Evolutionary conservation across 345 rosid genomes (phyloP).

Genomic region (Eucalyptus tenuipes): DNA sequence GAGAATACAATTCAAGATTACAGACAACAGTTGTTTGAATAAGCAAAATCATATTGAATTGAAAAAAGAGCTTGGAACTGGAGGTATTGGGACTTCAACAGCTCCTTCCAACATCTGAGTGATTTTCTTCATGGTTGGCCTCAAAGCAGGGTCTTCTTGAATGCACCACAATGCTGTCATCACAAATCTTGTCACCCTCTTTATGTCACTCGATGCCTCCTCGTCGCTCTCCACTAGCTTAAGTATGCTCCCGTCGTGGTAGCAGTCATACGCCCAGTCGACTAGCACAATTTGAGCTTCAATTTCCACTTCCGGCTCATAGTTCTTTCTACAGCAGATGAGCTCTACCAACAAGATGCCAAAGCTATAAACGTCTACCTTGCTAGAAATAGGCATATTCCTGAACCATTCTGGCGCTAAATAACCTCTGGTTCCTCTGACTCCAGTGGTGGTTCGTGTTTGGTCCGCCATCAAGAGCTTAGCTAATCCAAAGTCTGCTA

Average conservation of each 20-base stretch:
- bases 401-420: conserved; percentile 11
- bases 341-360: conserved; percentile 13
- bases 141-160: neutral
- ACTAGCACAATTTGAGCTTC: neutral
- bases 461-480: neutral
- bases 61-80: neutral
- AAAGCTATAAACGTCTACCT: conserved; percentile 20
- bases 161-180: conserved; percentile 1
- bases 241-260: neutral
- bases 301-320: neutral
- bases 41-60: neutral
- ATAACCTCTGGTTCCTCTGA: conserved; percentile 5
- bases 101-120: neutral
- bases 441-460: neutral
- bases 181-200: neutral
- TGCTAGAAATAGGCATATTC: conserved; percentile 1
- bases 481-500: conserved; percentile 7
- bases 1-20: neutral
- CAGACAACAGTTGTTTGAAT: neutral
- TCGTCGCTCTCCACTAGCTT: neutral
- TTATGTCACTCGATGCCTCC: neutral
- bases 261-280: neutral
- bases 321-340: conserved; percentile 1
- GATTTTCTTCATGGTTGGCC: conserved; percentile 2
- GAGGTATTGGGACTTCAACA: neutral